Conservation (phyloP, 2,329 filamentous ascomycete genomes). For the Penicillium decumbens region DNA sequence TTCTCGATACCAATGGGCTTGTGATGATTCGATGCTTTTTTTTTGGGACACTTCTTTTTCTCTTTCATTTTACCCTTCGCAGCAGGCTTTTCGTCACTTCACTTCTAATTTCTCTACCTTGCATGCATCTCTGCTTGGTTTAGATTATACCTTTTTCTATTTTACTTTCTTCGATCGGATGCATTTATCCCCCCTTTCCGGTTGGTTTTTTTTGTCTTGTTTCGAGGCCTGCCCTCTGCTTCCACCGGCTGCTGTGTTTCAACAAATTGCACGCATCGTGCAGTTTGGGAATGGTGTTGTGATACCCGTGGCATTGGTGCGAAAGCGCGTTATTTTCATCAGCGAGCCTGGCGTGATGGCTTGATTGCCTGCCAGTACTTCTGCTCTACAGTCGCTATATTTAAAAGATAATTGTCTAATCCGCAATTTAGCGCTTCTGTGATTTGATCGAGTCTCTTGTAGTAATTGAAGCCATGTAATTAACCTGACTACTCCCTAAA, state of each 20-base stretch:
- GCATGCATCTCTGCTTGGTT: slow-evolving; percentile 14
- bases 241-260: slow-evolving; percentile 14
- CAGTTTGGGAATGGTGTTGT: slow-evolving; percentile 19
- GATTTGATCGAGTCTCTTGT: not conserved
- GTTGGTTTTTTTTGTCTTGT: not conserved
- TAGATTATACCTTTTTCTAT: slow-evolving; percentile 4
- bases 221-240: slow-evolving; percentile 8
- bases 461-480: too few species aligned
- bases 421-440: slow-evolving; percentile 13
- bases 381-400: slow-evolving; percentile 21
- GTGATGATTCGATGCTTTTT: slow-evolving; percentile 27
- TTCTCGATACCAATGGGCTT: slow-evolving; percentile 28
- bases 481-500: too few species aligned
- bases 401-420: slow-evolving; percentile 21
- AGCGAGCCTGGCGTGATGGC: slow-evolving; percentile 5
- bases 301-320: slow-evolving; percentile 23
- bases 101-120: slow-evolving; percentile 11
- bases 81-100: slow-evolving; percentile 4
- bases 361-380: slow-evolving; percentile 5
- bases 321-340: slow-evolving; percentile 9
- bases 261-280: slow-evolving; percentile 8
- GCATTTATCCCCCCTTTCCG: not conserved
- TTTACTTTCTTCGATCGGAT: slow-evolving; percentile 1
- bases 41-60: slow-evolving; percentile 3
- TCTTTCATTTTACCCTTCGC: not conserved